Base-by-base conservation (phyloP, 225 moss, liverwort and hornwort species). In the Physcomitrellopsis africana region DNA sequence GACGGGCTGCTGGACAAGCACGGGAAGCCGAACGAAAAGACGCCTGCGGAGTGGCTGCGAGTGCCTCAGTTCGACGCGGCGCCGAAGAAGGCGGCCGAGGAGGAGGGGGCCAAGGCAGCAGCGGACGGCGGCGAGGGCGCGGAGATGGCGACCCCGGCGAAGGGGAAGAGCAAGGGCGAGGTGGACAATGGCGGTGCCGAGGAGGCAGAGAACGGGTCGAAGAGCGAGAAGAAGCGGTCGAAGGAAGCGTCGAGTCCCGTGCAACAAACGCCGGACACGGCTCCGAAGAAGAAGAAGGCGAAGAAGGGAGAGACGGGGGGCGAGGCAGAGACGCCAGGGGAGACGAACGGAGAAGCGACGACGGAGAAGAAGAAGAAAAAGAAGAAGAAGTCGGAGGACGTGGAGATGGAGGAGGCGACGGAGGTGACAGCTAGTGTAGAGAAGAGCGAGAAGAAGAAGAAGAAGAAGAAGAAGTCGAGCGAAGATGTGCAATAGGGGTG, bases 11-110 rank as follows among this genome's bases (percentile, higher is more conserved):
- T 96, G 10, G 94, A 94, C 78, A 96, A 94, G 89, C 91, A 94
- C 54, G 96, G 96, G 3, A 96, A 92, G 65, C 85, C 96, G 8
- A 96, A 96, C 51, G 96, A 94, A 74, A 92, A 91, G 82, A 96
- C 96, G 10, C 96, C 96, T 3, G 75, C 83, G 8, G 94, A 96
- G 82, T 96, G 96, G 96, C 83, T 94, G 20, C 82, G 94, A 51
- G 84, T 91, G 7, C 90, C 91, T 1, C 44, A 65, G 7, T 74
- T 85, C 0, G 91, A 89, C 57, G 54, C 76, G 2, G 84, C 87
- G 8, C 77, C 80, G 19, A 85, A 82, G 19, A 86, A 80, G 57
- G 84, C 86, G 1, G 91, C 79, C 49, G 81, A 82, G 29, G 81
- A 79, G 60, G 81, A 86, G 52, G 86, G 80, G 61, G 80, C 87